Percentiles rank a stretch among this genome's conserved stretches.
Evolutionary conservation across 73 alveolate species (phyloP).

Genomic region (Tetrahymena thermophila): DNA sequence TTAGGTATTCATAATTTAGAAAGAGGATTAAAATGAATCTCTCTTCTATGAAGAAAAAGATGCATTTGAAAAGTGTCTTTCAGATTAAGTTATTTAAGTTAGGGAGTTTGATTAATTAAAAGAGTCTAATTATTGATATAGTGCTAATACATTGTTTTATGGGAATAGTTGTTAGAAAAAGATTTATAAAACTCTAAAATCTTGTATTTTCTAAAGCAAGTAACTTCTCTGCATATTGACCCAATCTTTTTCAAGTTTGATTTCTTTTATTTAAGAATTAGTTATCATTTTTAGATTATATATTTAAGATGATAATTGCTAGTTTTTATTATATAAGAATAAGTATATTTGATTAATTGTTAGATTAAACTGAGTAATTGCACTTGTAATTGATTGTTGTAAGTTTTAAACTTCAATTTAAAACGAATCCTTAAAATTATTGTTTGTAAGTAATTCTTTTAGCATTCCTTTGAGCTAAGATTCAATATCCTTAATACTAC

Average conservation of each 20-base stretch:
- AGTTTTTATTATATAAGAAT: not conserved
- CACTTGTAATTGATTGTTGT: not conserved
- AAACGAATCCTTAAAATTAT: not conserved
- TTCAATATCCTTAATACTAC: not conserved
- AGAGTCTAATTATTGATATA: not conserved
- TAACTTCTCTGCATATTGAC: not conserved
- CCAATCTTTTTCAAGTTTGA: not conserved
- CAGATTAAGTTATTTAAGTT: not conserved
- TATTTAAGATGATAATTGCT: not conserved
- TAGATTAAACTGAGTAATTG: not conserved
- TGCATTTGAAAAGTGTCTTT: not conserved
- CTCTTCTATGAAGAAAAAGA: not conserved
- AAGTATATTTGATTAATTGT: not conserved
- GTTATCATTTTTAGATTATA: not conserved
- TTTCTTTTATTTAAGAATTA: not conserved
- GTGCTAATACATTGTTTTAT: not conserved
- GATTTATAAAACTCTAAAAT: not conserved
- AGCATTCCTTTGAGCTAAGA: not conserved
- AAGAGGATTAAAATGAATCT: not conserved
- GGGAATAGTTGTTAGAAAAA: not conserved
- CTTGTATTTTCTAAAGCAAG: not conserved
- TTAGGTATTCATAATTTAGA: not conserved
- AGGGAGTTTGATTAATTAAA: not conserved
- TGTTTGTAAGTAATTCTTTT: not conserved
- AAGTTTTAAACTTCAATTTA: not conserved